Conservation (phyloP, 2,329 filamentous ascomycete genomes). For the Exophiala oligosperma region DNA sequence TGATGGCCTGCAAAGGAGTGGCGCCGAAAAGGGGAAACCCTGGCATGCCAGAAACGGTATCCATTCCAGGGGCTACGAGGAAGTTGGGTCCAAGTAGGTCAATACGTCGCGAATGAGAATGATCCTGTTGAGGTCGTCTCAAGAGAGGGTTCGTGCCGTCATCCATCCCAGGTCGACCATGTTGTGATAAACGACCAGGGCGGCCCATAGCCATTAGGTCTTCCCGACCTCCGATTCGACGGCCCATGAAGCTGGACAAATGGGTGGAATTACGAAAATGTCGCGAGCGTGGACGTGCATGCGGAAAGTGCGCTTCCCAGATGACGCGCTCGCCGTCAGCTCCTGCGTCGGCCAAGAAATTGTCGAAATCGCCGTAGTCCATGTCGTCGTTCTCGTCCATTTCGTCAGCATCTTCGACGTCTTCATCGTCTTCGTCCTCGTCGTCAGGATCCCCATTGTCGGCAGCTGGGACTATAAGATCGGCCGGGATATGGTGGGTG, state of each 20-base stretch:
- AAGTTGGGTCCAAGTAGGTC: conserved; percentile 36
- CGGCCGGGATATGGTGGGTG: conserved; percentile 17
- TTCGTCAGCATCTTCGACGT: conserved; percentile 60
- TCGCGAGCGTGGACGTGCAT: conserved; percentile 40
- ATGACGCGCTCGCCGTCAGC: conserved; percentile 35
- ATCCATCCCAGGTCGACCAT: conserved; percentile 61
- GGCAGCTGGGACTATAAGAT: conserved; percentile 19
- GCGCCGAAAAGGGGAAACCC: conserved; percentile 14
- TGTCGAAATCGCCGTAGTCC: conserved; percentile 34
- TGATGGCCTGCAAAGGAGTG: conserved; percentile 14
- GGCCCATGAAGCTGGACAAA: conserved; percentile 47
- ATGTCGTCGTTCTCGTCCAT: conserved; percentile 40
- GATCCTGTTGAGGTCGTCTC: conserved; percentile 55
- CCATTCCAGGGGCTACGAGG: conserved; percentile 13
- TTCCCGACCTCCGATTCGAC: conserved; percentile 43
- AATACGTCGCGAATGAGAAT: conserved; percentile 27
- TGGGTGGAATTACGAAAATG: conserved; percentile 56
- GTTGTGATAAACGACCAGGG: conserved; percentile 29
- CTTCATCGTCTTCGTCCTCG: conserved; percentile 48
- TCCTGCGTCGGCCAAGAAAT: conserved; percentile 25
- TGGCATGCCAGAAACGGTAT: conserved; percentile 3
- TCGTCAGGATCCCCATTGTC: conserved; percentile 22
- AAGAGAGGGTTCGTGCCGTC: conserved; percentile 87
- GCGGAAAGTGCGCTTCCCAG: conserved; percentile 25
- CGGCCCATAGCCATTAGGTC: conserved; percentile 17